Base-by-base conservation (phyloP, 345 rosid species). In the Pugionium cornutum region DNA sequence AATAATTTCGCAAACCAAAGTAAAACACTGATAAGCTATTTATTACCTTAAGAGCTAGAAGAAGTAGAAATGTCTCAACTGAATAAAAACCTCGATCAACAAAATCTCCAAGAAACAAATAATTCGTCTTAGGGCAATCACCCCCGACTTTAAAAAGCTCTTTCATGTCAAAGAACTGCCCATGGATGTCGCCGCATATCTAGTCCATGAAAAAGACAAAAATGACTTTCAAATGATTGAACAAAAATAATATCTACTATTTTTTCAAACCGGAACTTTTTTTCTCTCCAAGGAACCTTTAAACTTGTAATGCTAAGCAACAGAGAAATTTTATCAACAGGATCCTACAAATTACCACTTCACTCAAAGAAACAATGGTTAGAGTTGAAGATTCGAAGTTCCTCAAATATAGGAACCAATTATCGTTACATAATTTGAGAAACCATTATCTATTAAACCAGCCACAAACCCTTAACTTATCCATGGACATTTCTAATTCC, bases 171-270 rank as follows among this genome's bases (percentile, higher is more conserved):
- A 83, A 89, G 68, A 92, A 92, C 75, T 92, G 98, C 25, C 98
- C 96, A 58, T 92, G 98, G 34, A 92, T 87, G 70, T 92, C 98
- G 50, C 98, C 98, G 26, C 92, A 92, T 79, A 92, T 82, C 98
- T 69, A 28, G 5, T 41, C 95, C 98, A 18, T 18, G 18, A 18
- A 18, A 18, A 18, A 18, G 29, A 68, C 47, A n/a, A 45, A 52
- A 29, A 26, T 25, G 51, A 51, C 51, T 63, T 63, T 57, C 29
- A 39, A 46, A 53, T 37, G 50, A 18, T 35, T 34, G 7, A 52
- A n/a, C 27, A 61, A 11, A 33, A 18, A 18, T 18, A 18, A 18
- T 18, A 18, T 53, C 55, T 53, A 62, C 18, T 18, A 18, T 18
- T 18, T 18, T n/a, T 31, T 31, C 7, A 37, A 11, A 44, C 18